Percentiles rank a stretch among this genome's conserved stretches.
Evolutionary conservation across 2,329 filamentous ascomycete genomes (phyloP).

Genomic region (Neophaeococcomyces mojaviensis): DNA sequence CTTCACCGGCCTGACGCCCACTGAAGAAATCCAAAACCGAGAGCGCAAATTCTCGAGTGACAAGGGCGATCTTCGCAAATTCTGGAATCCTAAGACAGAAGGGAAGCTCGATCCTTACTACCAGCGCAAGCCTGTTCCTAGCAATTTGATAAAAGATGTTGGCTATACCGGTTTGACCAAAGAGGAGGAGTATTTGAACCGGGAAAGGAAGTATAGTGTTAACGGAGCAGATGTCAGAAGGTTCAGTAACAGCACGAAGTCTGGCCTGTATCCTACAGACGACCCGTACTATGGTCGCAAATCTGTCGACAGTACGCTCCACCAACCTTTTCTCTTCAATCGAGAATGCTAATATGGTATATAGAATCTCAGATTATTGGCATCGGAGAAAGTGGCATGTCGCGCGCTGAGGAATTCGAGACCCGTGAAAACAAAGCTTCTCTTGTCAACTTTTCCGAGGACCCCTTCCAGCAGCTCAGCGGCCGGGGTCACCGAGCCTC

Average conservation of each 20-base stretch:
- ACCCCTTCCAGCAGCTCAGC: constrained; percentile 19
- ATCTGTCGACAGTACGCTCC: constrained; percentile 15
- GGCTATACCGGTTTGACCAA: constrained; percentile 18
- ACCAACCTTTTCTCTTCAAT: background rate
- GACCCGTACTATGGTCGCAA: constrained; percentile 21
- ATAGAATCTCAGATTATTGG: constrained; percentile 8
- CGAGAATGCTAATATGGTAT: background rate
- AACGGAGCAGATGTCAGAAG: constrained; percentile 20
- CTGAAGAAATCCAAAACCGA: constrained; percentile 19
- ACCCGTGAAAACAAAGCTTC: constrained; percentile 20
- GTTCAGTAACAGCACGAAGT: constrained; percentile 17
- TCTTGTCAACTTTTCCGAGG: constrained; percentile 17
- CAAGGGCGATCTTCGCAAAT: constrained; percentile 19
- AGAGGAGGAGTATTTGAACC: constrained; percentile 21
- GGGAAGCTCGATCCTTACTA: constrained; percentile 8
- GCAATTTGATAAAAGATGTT: constrained; percentile 13
- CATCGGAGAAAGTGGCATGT: constrained; percentile 16
- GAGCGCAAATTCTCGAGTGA: constrained; percentile 20
- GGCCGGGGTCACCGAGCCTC: constrained; percentile 17
- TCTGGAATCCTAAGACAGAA: constrained; percentile 11
- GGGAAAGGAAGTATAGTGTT: constrained; percentile 20
- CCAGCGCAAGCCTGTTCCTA: constrained; percentile 3
- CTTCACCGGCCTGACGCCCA: constrained; percentile 16
- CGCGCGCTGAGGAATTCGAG: constrained; percentile 19
- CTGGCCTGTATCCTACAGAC: constrained; percentile 14